Conservation (phyloP, 148 eudicot species). For the Amaranthus cruentus region DNA sequence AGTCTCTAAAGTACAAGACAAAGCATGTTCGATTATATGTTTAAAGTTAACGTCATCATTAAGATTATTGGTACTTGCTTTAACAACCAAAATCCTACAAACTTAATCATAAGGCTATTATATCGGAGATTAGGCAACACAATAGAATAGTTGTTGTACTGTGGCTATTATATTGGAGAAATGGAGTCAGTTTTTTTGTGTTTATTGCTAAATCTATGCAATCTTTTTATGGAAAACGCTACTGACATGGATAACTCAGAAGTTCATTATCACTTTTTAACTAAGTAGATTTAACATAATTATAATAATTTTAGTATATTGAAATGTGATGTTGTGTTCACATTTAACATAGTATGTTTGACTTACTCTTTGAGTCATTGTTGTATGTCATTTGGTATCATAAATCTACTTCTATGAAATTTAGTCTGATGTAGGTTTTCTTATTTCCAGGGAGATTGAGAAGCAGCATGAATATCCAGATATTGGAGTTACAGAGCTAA, state of each 20-base stretch:
- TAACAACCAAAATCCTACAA: too few species aligned
- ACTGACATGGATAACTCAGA: not conserved
- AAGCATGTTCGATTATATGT: too few species aligned
- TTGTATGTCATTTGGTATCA: not conserved
- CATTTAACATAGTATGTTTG: not conserved
- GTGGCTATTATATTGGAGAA: not conserved
- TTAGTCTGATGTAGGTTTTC: not conserved
- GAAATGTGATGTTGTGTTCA: not conserved
- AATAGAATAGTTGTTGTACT: too few species aligned
- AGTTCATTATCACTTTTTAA: not conserved
- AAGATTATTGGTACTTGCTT: too few species aligned
- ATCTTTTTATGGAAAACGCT: not conserved
- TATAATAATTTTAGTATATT: not conserved
- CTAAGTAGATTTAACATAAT: not conserved
- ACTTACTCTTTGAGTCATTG: not conserved
- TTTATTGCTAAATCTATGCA: not conserved
- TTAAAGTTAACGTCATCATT: too few species aligned
- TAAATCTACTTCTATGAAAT: not conserved
- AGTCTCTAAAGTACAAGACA: too few species aligned
- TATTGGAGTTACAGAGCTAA: constrained; percentile 63
- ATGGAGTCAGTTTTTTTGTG: not conserved
- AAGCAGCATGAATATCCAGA: constrained; percentile 44
- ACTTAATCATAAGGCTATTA: too few species aligned
- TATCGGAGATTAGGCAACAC: too few species aligned
- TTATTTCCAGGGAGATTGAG: constrained; percentile 41